A percentile compares a stretch with the other conserved stretches of the same genome.
phyloP scores from a whole-genome alignment of 73 alveolate genomes.

The Effrenium voratum region DNA sequence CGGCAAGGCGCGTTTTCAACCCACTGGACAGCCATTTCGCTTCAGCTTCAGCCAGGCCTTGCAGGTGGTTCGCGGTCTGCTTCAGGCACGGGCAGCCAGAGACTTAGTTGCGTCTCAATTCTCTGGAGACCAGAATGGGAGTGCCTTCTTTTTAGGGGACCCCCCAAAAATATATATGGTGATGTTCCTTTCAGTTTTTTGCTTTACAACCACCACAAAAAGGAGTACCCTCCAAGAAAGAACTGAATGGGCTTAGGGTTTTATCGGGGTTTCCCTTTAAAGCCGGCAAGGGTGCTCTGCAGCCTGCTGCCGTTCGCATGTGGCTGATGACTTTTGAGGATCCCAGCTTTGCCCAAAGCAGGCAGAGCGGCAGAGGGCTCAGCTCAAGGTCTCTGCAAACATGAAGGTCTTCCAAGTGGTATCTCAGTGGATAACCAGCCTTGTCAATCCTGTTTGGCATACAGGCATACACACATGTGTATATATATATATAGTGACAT shows the following conservation, averaged over 20 bases:
- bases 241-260: neutral
- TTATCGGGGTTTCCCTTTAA: too few relatives aligned
- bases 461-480: too few relatives aligned
- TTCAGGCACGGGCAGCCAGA: constrained; percentile 18
- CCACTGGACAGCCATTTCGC: neutral
- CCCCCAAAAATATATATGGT: too few relatives aligned
- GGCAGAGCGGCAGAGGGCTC: constrained; percentile 27
- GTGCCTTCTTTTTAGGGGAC: neutral
- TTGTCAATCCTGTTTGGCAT: too few relatives aligned
- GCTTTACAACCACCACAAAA: neutral
- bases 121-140: neutral
- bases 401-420: neutral
- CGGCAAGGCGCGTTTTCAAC: neutral
- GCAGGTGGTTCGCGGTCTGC: neutral
- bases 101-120: too few relatives aligned
- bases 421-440: neutral
- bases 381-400: neutral
- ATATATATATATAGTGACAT: too few relatives aligned
- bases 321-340: neutral
- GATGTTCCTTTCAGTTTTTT: too few relatives aligned
- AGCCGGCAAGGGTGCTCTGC: too few relatives aligned
- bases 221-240: neutral
- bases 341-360: constrained; percentile 69
- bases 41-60: neutral
- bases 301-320: neutral